Percentiles rank a stretch among this genome's conserved stretches.
Evolutionary conservation across 306 rosid genomes (phyloP).

Genomic region (Quercus bicolor): DNA sequence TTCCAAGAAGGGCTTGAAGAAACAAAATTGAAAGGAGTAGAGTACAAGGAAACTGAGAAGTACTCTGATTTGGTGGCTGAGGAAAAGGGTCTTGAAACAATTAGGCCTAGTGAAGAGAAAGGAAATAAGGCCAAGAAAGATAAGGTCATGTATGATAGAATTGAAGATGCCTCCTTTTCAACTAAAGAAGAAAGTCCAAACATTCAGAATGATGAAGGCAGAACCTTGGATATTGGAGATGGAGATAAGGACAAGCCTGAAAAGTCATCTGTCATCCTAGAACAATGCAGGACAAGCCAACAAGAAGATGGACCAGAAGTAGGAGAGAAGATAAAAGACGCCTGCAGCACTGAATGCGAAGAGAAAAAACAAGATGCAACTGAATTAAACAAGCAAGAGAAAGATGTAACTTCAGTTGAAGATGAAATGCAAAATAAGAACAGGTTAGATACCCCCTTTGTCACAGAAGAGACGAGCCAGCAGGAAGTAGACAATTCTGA

Average conservation of each 20-base stretch:
- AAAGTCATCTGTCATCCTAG: constrained; percentile 1
- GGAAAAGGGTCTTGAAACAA: constrained; percentile 13
- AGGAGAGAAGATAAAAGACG: constrained; percentile 1
- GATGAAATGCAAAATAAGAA: constrained; percentile 1
- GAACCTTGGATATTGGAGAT: constrained; percentile 5
- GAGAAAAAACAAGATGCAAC: constrained; percentile 9
- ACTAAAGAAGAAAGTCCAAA: constrained; percentile 6
- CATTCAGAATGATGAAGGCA: constrained; percentile 2
- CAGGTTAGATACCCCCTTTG: not conserved
- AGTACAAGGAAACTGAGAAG: constrained; percentile 3
- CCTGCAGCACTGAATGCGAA: not conserved
- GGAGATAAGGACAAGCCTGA: not conserved
- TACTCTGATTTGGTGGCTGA: not conserved
- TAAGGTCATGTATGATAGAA: not conserved
- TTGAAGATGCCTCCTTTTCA: constrained; percentile 2
- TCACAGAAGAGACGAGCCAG: not conserved
- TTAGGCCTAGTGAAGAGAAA: constrained; percentile 9
- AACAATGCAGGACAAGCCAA: constrained; percentile 3
- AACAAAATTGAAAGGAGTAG: not conserved
- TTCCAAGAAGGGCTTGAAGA: constrained; percentile 2
- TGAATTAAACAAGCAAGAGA: constrained; percentile 10
- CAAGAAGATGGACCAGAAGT: constrained; percentile 14
- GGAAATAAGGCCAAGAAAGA: constrained; percentile 10
- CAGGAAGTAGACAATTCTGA: constrained; percentile 4
- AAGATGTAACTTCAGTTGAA: constrained; percentile 4